A percentile compares a stretch with the other conserved stretches of the same genome.
Evolutionary conservation across 78 protist species (phyloP).

Genomic region (slime mould (Dictyostelium discoideum)): DNA sequence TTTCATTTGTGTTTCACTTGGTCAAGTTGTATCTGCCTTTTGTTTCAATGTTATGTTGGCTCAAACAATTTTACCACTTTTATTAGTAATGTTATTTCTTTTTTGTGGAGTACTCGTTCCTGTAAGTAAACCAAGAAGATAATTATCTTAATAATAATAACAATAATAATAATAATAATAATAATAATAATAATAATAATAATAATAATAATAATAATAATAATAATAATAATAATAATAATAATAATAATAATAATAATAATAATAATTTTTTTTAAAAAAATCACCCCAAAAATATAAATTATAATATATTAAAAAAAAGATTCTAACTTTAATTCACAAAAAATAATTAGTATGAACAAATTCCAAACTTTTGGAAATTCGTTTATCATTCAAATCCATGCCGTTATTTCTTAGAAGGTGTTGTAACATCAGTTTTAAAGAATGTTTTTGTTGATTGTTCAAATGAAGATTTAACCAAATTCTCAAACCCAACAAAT

Average conservation of each 20-base stretch:
- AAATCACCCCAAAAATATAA: neutral
- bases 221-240: too few relatives aligned
- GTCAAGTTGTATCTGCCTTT: conserved; percentile 39
- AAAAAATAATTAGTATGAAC: neutral
- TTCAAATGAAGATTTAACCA: conserved; percentile 4
- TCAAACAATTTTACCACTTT: conserved; percentile 51
- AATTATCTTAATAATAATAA: too few relatives aligned
- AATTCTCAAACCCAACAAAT: conserved; percentile 23
- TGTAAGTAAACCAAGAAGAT: too few relatives aligned
- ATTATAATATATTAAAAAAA: too few relatives aligned
- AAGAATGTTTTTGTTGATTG: neutral
- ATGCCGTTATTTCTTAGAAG: conserved; percentile 56
- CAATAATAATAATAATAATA: too few relatives aligned
- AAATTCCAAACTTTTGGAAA: conserved; percentile 41
- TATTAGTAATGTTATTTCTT: conserved; percentile 60
- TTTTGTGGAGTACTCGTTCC: conserved; percentile 79
- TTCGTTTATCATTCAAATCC: conserved; percentile 53
- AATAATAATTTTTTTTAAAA: too few relatives aligned
- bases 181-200: too few relatives aligned
- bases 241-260: too few relatives aligned
- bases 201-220: too few relatives aligned
- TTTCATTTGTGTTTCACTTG: conserved; percentile 46
- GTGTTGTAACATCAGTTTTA: conserved; percentile 48
- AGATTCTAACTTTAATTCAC: neutral
- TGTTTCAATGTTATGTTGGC: conserved; percentile 26